phyloP scores from a whole-genome alignment of 768 basidiomycete genomes.

The Lactarius quietus region DNA sequence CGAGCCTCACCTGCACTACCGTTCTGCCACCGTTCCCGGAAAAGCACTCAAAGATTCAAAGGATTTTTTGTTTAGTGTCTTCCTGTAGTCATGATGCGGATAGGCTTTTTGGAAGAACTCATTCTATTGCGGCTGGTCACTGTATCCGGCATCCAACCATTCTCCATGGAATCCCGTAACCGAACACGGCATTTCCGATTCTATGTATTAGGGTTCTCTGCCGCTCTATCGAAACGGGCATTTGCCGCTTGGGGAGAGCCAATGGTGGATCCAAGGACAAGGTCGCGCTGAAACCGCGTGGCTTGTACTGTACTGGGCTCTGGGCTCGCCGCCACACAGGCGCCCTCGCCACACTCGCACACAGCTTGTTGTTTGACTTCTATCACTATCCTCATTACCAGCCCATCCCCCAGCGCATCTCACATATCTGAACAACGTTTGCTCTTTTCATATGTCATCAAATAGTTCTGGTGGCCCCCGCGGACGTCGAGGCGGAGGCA shows the following conservation, averaged over 20 bases:
- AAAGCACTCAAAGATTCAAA: too few relatives aligned
- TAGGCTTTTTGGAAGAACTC: too few relatives aligned
- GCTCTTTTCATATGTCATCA: slow-evolving; percentile 10
- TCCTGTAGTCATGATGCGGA: too few relatives aligned
- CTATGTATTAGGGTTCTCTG: neutral
- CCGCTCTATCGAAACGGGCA: neutral
- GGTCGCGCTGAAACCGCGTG: neutral
- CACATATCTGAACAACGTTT: neutral
- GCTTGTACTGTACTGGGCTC: neutral
- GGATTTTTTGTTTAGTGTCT: too few relatives aligned
- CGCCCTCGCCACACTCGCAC: neutral
- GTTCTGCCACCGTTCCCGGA: too few relatives aligned
- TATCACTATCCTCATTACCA: neutral
- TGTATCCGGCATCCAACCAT: neutral
- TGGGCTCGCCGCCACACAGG: neutral
- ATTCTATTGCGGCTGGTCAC: too few relatives aligned
- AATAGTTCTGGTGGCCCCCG: neutral
- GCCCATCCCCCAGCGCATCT: too few relatives aligned
- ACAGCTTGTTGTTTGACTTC: neutral
- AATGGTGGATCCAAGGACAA: neutral
- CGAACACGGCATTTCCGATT: neutral
- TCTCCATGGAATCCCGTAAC: neutral
- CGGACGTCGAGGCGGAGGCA: slow-evolving; percentile 9
- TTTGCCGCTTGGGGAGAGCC: neutral
- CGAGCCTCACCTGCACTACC: neutral